Evolutionary conservation across 768 basidiomycete species (phyloP), one percentile per base, ranked within the genome.

Genomic region (Lentinula sp.): DNA sequence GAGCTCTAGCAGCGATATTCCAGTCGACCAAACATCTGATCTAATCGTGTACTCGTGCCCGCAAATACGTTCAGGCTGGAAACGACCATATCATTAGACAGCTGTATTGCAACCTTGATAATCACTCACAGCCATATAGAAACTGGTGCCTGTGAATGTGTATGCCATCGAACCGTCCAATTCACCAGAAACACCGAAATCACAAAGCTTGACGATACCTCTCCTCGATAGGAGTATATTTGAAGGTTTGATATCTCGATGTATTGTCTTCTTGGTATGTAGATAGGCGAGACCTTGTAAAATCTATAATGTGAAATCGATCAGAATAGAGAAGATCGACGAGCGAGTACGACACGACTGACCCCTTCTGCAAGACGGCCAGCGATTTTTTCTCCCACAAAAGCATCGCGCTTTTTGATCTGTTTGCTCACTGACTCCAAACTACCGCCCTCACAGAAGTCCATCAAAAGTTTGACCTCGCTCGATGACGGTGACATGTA

Each of bases 171-270:
- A 93, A 69, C 90, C 86, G 67, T 98, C 87, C 23, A 99, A 82
- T 74, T 97, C 93, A 45, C 96, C 97, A 31, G 96, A 98, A 18
- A 98, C 97, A 35, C 97, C 97, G 70, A 99, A 99, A 74, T 99
- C 97, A 71, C 84, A 88, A 3, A 99, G 80, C 72, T 95, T 97
- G 70, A 98, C 87, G 51, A 93, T 74, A 34, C 97, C 97, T 69
- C 93, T 88, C 51, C 84, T 83, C 40, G 94, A 93, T 62, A 98
- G 79, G 50, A 99, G 84, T 59, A 98, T 84, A 71, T 96, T 96
- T 18, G 94, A 91, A 21, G 93, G 93, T 69, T 95, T 96, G 74
- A 96, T 94, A 71, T 96, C 93, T 69, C 97, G 83, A 72, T 99
- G 97, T 64, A 99, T 98, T 51, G 95, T 95, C 70, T 87, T 87